Evolutionary conservation across 176 grass and related monocot genomes (phyloP), one percentile per base, ranked within the genome.

Genomic region (Oryza meridionalis): DNA sequence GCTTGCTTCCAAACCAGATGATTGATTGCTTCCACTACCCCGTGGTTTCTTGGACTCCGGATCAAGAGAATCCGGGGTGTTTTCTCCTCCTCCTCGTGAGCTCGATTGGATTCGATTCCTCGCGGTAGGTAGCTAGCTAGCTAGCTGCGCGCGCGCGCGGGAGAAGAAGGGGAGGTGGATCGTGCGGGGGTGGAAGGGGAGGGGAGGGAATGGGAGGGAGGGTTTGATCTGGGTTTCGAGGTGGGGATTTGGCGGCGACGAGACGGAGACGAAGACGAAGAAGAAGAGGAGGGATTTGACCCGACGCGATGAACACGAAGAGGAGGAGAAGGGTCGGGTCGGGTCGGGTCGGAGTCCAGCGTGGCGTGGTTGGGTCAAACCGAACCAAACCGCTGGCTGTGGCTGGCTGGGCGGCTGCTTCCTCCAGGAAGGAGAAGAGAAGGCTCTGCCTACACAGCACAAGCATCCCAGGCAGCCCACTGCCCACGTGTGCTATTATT

Each of bases 251-350:
- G 83, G 37, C 8, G 83, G 37, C 8, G 49, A 7, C 15, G 73
- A 47, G 40, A 42, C 29, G 62, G 25, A 10, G 50, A 32, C 8
- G 33, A 0, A 33, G 33, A 33, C 33, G 35, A 37, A 37, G 77
- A 16, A 8, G 72, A 15, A 2, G 72, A 82, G 38, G 67, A 62
- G n/a, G 67, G 67, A 88, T 88, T 88, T 88, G 86, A 88, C 86
- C 73, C 50, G 64, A 69, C 32, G 66, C 78, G 77, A 76, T 25
- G 75, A 78, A 59, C 35, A 78, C 29, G 21, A 15, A 47, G 14
- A 27, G 42, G 51, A 51, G 24, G 7, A 5, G 84, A 59, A 31
- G 29, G 29, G 29, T 31, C 29, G 29, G 27, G 85, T 62, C 49
- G 19, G 79, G 65, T 21, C 70, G 45, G 61, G 44, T 74, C 59